phyloP scores from a whole-genome alignment of 108 stramenopile genomes.

The Skeletonema marinoi region DNA sequence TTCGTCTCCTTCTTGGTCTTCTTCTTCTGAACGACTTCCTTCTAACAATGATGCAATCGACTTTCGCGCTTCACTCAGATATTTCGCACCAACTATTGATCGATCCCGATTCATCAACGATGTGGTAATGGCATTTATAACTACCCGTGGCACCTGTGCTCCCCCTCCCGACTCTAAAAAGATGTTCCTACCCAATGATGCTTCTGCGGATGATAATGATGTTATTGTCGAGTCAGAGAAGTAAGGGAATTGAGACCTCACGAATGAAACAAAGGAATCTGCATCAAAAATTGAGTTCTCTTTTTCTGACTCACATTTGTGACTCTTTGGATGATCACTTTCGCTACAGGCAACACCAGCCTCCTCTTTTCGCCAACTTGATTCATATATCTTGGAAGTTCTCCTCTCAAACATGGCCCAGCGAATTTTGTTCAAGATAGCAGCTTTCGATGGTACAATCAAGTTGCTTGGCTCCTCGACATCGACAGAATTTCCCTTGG shows the following conservation, averaged over 20 bases:
- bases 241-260: constrained; percentile 75
- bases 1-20: neutral
- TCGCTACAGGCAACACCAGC: neutral
- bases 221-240: constrained; percentile 38
- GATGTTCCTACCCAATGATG: constrained; percentile 17
- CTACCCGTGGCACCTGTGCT: constrained; percentile 71
- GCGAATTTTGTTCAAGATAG: constrained; percentile 77
- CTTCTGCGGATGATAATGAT: neutral
- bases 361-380: neutral
- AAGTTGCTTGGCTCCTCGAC: neutral
- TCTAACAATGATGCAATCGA: constrained; percentile 51
- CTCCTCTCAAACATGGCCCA: constrained; percentile 81
- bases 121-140: constrained; percentile 47
- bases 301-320: constrained; percentile 33
- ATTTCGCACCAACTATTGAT: constrained; percentile 48
- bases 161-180: constrained; percentile 91
- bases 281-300: neutral
- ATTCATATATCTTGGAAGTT: constrained; percentile 22
- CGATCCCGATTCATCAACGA: constrained; percentile 68
- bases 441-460: constrained; percentile 80
- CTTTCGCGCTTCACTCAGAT: constrained; percentile 52
- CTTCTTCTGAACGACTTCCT: neutral
- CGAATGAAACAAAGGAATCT: constrained; percentile 44
- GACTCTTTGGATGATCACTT: neutral
- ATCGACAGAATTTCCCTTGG: no score